A percentile compares a stretch with the other conserved stretches of the same genome.
phyloP scores from a whole-genome alignment of 2,329 filamentous ascomycete species.

The Chalaropsis ovoidea region DNA sequence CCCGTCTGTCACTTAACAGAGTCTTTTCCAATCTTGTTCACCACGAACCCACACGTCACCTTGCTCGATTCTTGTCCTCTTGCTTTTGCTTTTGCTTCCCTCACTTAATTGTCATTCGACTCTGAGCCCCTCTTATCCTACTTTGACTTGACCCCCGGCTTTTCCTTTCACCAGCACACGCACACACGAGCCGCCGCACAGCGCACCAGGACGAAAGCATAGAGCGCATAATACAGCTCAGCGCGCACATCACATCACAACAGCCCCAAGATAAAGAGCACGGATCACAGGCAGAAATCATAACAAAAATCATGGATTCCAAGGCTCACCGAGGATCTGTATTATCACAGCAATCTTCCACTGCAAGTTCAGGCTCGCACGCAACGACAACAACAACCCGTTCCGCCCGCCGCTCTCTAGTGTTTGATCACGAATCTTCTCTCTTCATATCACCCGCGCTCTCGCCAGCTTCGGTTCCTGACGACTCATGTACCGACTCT shows the following conservation, averaged over 20 bases:
- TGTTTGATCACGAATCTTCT: slow-evolving; percentile 25
- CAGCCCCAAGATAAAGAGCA: neutral
- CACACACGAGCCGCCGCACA: neutral
- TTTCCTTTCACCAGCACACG: neutral
- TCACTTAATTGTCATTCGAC: neutral
- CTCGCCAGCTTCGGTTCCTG: slow-evolving; percentile 14
- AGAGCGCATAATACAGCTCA: slow-evolving; percentile 8
- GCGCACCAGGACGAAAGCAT: neutral
- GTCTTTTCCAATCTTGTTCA: no score
- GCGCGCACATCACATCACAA: slow-evolving; percentile 13
- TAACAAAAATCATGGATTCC: slow-evolving; percentile 4
- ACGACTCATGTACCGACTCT: slow-evolving; percentile 18
- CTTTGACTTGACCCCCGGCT: neutral
- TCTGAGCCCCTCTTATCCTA: neutral
- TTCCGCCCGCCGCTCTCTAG: slow-evolving; percentile 18
- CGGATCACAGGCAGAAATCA: slow-evolving; percentile 4
- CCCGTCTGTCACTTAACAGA: neutral
- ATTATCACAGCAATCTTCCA: slow-evolving; percentile 23
- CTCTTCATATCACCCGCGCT: slow-evolving; percentile 24
- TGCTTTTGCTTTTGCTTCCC: neutral
- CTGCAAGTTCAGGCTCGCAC: slow-evolving; percentile 14
- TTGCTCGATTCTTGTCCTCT: neutral
- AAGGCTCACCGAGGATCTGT: slow-evolving; percentile 19
- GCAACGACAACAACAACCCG: slow-evolving; percentile 4
- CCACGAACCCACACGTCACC: no score